A percentile compares a stretch with the other conserved stretches of the same genome.
Conservation (phyloP, 1,284 basidiomycete genomes). For the Cutaneotrichosporon dermatis region DNA sequence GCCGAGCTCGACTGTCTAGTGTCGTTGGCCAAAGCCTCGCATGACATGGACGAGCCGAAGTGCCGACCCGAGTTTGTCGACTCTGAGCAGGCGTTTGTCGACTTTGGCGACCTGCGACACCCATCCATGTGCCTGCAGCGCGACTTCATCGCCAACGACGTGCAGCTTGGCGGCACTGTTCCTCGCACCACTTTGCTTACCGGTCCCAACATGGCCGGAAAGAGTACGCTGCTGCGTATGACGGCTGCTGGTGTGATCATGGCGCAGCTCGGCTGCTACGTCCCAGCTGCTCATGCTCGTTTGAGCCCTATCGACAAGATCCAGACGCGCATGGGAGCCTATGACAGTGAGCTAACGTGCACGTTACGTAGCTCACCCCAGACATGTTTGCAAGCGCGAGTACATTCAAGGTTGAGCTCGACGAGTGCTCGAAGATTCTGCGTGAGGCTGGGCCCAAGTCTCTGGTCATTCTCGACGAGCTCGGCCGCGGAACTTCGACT, state of each 20-base stretch:
- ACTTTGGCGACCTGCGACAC: conserved; percentile 79
- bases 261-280: conserved; percentile 96
- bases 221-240: conserved; percentile 84
- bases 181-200: conserved; percentile 84
- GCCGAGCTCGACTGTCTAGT: conserved; percentile 91
- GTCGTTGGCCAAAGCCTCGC: conserved; percentile 84
- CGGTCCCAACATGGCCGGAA: conserved; percentile 79
- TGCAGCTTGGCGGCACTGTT: conserved; percentile 66
- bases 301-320: conserved; percentile 89
- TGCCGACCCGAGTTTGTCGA: conserved; percentile 87
- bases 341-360: conserved; percentile 58
- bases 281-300: conserved; percentile 78
- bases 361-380: conserved; percentile 9
- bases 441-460: conserved; percentile 86
- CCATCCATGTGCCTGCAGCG: conserved; percentile 70
- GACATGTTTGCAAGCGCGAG: conserved; percentile 91
- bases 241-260: conserved; percentile 91
- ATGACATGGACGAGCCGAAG: conserved; percentile 82
- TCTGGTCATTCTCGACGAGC: conserved; percentile 89
- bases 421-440: conserved; percentile 89
- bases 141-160: conserved; percentile 90
- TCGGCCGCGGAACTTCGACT: conserved; percentile 60
- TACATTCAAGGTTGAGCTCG: conserved; percentile 94
- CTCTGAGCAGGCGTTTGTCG: conserved; percentile 67
- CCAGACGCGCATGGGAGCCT: conserved; percentile 96